Percentiles rank a stretch among this genome's conserved stretches.
Evolutionary conservation across 208 protist genomes (phyloP).

Genomic region (Angomonas ambiguus): DNA sequence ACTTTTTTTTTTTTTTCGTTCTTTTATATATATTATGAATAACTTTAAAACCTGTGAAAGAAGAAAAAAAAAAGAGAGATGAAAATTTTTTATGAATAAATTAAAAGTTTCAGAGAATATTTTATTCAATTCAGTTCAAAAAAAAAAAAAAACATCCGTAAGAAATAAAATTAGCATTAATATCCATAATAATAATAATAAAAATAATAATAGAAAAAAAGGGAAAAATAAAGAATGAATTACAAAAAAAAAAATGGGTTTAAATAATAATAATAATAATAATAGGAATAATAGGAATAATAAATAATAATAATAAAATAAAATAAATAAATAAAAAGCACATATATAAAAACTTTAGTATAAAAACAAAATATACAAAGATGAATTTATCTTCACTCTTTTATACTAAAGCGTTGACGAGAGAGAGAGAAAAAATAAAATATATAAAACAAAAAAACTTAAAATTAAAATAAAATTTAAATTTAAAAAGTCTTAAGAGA

Average conservation of each 20-base stretch:
- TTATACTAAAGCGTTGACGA: too few relatives aligned
- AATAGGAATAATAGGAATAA: too few relatives aligned
- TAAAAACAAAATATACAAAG: too few relatives aligned
- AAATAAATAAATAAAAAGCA: too few relatives aligned
- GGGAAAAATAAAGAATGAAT: background rate
- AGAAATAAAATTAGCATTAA: too few relatives aligned
- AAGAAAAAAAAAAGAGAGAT: background rate
- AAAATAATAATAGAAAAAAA: constrained; percentile 4
- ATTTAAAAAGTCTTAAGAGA: too few relatives aligned
- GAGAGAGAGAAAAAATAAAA: too few relatives aligned
- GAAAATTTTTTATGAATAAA: background rate
- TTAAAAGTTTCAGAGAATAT: background rate
- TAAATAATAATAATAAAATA: too few relatives aligned
- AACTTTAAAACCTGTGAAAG: background rate
- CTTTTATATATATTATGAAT: background rate
- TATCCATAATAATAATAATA: too few relatives aligned
- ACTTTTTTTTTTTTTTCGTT: background rate
- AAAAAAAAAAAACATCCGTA: constrained; percentile 19
- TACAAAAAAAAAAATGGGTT: constrained; percentile 5
- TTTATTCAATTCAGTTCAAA: constrained; percentile 12
- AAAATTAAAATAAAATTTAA: too few relatives aligned
- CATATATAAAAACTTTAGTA: background rate
- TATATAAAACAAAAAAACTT: background rate
- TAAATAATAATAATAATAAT: too few relatives aligned
- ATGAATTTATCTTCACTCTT: too few relatives aligned